A percentile compares a stretch with the other conserved stretches of the same genome.
These are phyloP conservation scores for Tetrahymena malaccensis DNA, from an alignment of 73 alveolate genomes.

Conservation along the genomic window DNA sequence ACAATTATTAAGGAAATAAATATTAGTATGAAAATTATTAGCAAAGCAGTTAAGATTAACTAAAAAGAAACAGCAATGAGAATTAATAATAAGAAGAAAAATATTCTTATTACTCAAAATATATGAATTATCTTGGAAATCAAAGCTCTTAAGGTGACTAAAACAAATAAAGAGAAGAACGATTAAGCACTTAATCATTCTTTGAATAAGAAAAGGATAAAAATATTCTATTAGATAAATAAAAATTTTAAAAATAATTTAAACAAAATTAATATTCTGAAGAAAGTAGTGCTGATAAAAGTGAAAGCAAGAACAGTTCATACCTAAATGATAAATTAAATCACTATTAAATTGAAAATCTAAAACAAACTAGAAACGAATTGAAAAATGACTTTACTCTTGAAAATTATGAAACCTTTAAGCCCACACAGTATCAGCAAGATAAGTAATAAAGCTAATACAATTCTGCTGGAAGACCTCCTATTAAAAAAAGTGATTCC, in stretches of 20 bases:
- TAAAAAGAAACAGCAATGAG: background rate
- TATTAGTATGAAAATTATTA: background rate
- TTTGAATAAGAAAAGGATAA: background rate
- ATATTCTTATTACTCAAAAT: background rate
- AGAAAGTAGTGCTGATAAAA: background rate
- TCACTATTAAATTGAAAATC: background rate
- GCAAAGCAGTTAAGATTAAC: background rate
- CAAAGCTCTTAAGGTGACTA: background rate
- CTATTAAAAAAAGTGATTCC: background rate
- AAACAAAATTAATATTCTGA: background rate
- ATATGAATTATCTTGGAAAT: background rate
- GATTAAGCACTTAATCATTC: background rate
- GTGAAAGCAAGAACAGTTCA: background rate
- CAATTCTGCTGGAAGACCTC: background rate
- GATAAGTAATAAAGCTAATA: background rate
- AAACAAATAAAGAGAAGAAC: too few species aligned
- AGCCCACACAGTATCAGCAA: background rate
- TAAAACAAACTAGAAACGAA: background rate
- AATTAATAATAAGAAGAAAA: background rate
- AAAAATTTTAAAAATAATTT: too few species aligned
- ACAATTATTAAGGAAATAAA: too few species aligned
- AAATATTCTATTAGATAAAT: too few species aligned
- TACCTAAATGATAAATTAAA: background rate
- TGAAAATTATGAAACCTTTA: background rate
- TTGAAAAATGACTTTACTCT: background rate